A percentile compares a stretch with the other conserved stretches of the same genome.
Conservation (phyloP, 75 land plant genomes). For the Pinus taeda region DNA sequence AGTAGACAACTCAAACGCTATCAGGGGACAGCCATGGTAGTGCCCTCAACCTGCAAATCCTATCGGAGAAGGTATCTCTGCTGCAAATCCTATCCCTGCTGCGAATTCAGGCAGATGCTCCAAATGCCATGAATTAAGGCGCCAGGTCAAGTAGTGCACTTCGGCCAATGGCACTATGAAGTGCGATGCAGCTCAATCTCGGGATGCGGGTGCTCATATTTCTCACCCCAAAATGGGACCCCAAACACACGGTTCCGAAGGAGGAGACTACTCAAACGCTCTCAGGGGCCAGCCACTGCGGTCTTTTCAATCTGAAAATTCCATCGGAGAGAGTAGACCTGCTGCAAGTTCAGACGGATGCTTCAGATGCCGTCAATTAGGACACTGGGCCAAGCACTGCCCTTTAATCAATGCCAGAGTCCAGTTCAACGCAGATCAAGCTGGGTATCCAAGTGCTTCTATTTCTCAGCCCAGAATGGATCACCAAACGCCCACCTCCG, state of each 20-base stretch:
- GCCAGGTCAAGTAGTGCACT: conserved; percentile 14
- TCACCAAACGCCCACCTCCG: background rate
- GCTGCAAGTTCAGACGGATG: background rate
- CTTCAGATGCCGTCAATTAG: conserved; percentile 2
- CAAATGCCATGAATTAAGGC: conserved; percentile 18
- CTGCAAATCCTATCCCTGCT: too few species aligned
- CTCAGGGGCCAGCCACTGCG: too few species aligned
- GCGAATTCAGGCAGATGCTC: background rate
- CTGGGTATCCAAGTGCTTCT: conserved; percentile 8
- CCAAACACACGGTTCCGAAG: background rate
- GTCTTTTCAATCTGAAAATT: too few species aligned
- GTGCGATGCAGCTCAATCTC: conserved; percentile 18
- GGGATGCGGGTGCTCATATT: conserved; percentile 5
- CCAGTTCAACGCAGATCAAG: conserved; percentile 17
- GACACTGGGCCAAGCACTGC: conserved; percentile 29
- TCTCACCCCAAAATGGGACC: conserved; percentile 24
- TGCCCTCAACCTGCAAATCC: too few species aligned
- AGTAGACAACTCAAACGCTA: too few species aligned
- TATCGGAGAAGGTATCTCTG: too few species aligned
- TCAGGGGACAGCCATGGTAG: too few species aligned
- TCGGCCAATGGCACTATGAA: background rate
- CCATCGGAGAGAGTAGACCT: too few species aligned
- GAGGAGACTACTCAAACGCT: too few species aligned
- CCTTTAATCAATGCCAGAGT: background rate
- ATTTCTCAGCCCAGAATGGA: conserved; percentile 27